Percentiles rank a stretch among this genome's conserved stretches.
Evolutionary conservation across 805 yeast species (phyloP).

Genomic region (Candida palmyrensis): DNA sequence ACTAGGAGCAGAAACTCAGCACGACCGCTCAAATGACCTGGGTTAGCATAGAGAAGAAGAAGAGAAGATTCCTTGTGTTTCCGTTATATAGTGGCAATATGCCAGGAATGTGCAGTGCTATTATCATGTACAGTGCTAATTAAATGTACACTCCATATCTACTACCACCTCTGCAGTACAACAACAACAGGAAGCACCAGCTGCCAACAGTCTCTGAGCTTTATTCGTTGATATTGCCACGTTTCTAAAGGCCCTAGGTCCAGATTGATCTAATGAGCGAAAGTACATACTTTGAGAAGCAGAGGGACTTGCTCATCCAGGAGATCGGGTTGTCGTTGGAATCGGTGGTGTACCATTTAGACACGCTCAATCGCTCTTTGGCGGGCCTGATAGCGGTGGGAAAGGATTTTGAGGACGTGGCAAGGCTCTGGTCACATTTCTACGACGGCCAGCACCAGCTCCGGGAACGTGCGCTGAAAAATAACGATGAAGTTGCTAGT

Average conservation of each 20-base stretch:
- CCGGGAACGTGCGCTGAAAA: too few relatives aligned
- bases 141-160: too few relatives aligned
- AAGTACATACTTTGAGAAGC: conserved; percentile 46
- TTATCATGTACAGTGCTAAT: too few relatives aligned
- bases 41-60: conserved; percentile 1
- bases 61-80: too few relatives aligned
- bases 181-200: too few relatives aligned
- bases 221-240: neutral
- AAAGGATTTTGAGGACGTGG: conserved; percentile 66
- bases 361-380: conserved; percentile 60
- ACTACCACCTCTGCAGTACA: too few relatives aligned
- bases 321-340: conserved; percentile 58
- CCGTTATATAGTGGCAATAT: too few relatives aligned
- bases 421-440: conserved; percentile 65
- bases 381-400: conserved; percentile 70
- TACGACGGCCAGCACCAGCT: conserved; percentile 46
- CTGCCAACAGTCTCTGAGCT: neutral
- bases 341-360: conserved; percentile 57
- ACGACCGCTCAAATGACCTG: conserved; percentile 17
- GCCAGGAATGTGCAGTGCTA: too few relatives aligned
- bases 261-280: conserved; percentile 1
- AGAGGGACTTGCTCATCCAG: conserved; percentile 52
- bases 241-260: too few relatives aligned
- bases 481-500: too few relatives aligned
- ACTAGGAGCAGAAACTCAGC: conserved; percentile 17